Evolutionary conservation across 2,329 filamentous ascomycete genomes (phyloP).

Genomic region (Aspergillus intermedius): DNA sequence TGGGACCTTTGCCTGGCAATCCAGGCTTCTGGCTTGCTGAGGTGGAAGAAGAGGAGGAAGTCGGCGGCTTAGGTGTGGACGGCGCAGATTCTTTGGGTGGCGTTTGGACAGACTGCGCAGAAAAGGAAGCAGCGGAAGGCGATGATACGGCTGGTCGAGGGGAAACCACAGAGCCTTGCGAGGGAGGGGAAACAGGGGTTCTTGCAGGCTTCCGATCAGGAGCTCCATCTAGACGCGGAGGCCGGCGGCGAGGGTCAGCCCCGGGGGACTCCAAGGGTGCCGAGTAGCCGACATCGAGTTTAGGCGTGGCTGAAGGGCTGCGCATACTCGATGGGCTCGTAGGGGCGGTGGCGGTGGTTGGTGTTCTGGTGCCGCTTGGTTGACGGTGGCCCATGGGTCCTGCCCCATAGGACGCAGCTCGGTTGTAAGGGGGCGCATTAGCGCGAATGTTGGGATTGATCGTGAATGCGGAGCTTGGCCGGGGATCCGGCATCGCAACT

Average conservation of each 20-base stretch:
- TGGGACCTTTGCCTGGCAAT: conserved; percentile 66
- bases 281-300: conserved; percentile 43
- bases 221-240: conserved; percentile 21
- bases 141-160: conserved; percentile 20
- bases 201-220: conserved; percentile 27
- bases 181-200: conserved; percentile 22
- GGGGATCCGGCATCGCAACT: conserved; percentile 30
- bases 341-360: conserved; percentile 19
- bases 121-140: conserved; percentile 26
- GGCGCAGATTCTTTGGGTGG: conserved; percentile 32
- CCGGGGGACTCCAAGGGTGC: conserved; percentile 38
- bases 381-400: conserved; percentile 29
- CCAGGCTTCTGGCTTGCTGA: conserved; percentile 29
- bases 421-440: conserved; percentile 32
- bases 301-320: conserved; percentile 26
- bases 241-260: conserved; percentile 24
- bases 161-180: conserved; percentile 18
- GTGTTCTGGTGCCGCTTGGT: neutral
- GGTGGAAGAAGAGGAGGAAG: conserved; percentile 20
- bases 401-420: conserved; percentile 26
- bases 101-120: conserved; percentile 23
- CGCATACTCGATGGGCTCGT: conserved; percentile 23
- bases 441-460: conserved; percentile 44
- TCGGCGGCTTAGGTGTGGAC: conserved; percentile 34
- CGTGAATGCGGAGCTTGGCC: conserved; percentile 42